Evolutionary conservation across 2,329 filamentous ascomycete genomes (phyloP).

Genomic region (Aureobasidium mangrovei): DNA sequence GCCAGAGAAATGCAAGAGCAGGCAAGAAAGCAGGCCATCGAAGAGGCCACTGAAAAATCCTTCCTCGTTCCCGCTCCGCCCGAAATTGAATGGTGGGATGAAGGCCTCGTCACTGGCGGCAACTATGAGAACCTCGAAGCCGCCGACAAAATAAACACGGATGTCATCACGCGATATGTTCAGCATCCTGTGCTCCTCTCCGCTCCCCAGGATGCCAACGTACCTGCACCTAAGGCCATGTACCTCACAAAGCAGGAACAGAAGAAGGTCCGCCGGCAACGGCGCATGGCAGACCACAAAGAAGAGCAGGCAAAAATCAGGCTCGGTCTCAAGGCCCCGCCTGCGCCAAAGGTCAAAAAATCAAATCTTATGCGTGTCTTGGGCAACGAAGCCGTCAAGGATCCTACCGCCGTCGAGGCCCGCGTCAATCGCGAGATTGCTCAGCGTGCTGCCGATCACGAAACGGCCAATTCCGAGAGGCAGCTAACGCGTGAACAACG

Average conservation of each 20-base stretch:
- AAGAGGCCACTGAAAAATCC: slow-evolving; percentile 87
- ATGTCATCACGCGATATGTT: slow-evolving; percentile 78
- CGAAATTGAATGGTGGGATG: slow-evolving; percentile 95
- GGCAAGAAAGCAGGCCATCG: slow-evolving; percentile 82
- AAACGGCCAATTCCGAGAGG: slow-evolving; percentile 69
- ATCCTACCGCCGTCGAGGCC: slow-evolving; percentile 93
- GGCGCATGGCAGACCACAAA: slow-evolving; percentile 85
- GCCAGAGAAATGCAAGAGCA: slow-evolving; percentile 86
- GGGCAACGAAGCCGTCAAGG: slow-evolving; percentile 85
- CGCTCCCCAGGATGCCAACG: slow-evolving; percentile 79
- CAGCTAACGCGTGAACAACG: slow-evolving; percentile 83
- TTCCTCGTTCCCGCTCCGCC: slow-evolving; percentile 79
- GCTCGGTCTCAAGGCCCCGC: slow-evolving; percentile 78
- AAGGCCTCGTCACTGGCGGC: slow-evolving; percentile 67
- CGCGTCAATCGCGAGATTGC: slow-evolving; percentile 88
- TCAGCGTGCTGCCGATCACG: slow-evolving; percentile 71
- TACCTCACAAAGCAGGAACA: slow-evolving; percentile 86
- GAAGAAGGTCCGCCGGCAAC: slow-evolving; percentile 80
- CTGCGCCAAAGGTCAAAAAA: slow-evolving; percentile 93
- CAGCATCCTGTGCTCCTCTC: slow-evolving; percentile 89
- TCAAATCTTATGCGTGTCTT: slow-evolving; percentile 95
- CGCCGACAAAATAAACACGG: slow-evolving; percentile 12
- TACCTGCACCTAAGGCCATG: slow-evolving; percentile 76
- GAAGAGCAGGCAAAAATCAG: slow-evolving; percentile 95
- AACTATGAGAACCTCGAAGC: slow-evolving; percentile 67